Base-by-base conservation (phyloP, 75 land plant species). In the Gnetum montanum region DNA sequence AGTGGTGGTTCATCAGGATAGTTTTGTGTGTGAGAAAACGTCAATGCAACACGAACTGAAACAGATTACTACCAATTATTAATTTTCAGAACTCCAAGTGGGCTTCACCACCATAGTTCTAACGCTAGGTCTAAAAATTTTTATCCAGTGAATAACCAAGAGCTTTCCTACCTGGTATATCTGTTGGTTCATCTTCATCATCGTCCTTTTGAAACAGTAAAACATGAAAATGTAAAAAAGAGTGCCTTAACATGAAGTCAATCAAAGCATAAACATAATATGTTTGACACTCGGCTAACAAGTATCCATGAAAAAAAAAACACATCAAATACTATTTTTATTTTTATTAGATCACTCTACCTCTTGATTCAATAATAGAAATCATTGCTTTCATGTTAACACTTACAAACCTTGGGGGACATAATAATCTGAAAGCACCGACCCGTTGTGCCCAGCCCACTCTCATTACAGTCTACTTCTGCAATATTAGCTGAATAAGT, bases 1-100 rank as follows among this genome's bases (percentile, higher is more conserved):
- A 85, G 75, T 28, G 98, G 98, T 43, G 90, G 82, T 72, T 83
- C 96, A 68, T 94, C 98, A 8, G 98, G 98, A 73, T 94, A 94
- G 4, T 78, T 85, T 41, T 71, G 73, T 4, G 91, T 80, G 63
- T 94, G 98, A 1, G 96, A 81, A 64, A 94, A 94, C 51, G 86
- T 64, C 38, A 94, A 63, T 43, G 74, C 96, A 35, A 94, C 56
- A 55, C 80, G 62, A 70, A 85, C 98, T 75, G 96, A 68, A 73
- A n/a, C n/a, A n/a, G n/a, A n/a, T n/a, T n/a, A n/a, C n/a, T 40
- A 36, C 74, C 6, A n/a, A n/a, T n/a, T n/a, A n/a, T n/a, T n/a
- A n/a, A n/a, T n/a, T n/a, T n/a, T n/a, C 29, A 24, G 29, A 50
- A 49, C n/a, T 0, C 13, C 54, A 31, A 52, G 23, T 31, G 24